These are phyloP conservation scores for Cyberlindnera mrakii DNA, from an alignment of 805 yeast species.

Conservation along the genomic window DNA sequence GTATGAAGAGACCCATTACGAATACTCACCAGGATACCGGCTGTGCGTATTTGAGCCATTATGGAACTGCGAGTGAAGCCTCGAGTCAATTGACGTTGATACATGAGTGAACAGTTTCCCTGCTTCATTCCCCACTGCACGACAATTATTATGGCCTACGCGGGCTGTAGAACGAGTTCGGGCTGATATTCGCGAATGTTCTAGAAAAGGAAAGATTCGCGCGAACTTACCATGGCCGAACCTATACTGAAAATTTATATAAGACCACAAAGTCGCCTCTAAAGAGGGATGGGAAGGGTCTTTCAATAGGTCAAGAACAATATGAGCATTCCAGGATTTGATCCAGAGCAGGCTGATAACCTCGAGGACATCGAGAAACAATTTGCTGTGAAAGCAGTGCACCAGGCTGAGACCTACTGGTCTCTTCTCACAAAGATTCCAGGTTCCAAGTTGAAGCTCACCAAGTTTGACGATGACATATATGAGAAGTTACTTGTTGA, in stretches of 20 bases:
- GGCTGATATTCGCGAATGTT: neutral
- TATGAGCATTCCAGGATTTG: slow-evolving; percentile 34
- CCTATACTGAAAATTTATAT: too few relatives aligned
- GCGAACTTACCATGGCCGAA: neutral
- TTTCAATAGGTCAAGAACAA: neutral
- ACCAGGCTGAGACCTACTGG: slow-evolving; percentile 95
- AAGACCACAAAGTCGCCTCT: too few relatives aligned
- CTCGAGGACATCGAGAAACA: slow-evolving; percentile 94
- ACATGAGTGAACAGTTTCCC: too few relatives aligned
- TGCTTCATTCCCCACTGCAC: too few relatives aligned
- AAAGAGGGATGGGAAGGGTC: too few relatives aligned
- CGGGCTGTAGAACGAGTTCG: too few relatives aligned
- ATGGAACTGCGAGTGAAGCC: neutral
- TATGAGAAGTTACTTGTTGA: slow-evolving; percentile 51
- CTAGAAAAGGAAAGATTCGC: neutral
- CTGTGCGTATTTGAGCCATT: slow-evolving; percentile 8
- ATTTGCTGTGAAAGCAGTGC: slow-evolving; percentile 96
- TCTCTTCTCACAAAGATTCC: slow-evolving; percentile 61
- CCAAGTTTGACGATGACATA: slow-evolving; percentile 68
- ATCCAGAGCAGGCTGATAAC: slow-evolving; percentile 91
- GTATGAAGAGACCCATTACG: neutral
- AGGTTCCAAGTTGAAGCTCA: slow-evolving; percentile 73
- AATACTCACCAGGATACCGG: slow-evolving; percentile 10
- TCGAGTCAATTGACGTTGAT: neutral
- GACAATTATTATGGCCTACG: too few relatives aligned